Percentiles rank a stretch among this genome's conserved stretches.
Evolutionary conservation across 306 rosid species (phyloP).

Genomic region (Rubus parviflorus): DNA sequence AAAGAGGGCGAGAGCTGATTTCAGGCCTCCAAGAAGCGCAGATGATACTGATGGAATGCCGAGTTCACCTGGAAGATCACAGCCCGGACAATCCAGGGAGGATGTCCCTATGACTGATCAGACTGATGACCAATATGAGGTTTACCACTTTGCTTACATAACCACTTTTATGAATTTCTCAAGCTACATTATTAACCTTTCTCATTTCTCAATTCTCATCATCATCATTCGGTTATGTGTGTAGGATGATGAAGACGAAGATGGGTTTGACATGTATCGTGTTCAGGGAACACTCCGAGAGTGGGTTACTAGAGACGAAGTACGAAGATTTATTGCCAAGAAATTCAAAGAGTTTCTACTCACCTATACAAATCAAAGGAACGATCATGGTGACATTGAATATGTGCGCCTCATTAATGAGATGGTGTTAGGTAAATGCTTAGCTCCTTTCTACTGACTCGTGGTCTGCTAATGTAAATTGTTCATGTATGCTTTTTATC

Average conservation of each 20-base stretch:
- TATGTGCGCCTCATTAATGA: slow-evolving; percentile 84
- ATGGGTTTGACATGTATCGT: slow-evolving; percentile 80
- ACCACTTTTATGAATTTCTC: background rate
- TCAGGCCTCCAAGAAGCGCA: slow-evolving; percentile 60
- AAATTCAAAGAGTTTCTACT: slow-evolving; percentile 85
- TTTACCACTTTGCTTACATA: slow-evolving; percentile 7
- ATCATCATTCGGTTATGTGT: background rate
- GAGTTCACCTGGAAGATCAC: slow-evolving; percentile 92
- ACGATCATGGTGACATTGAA: slow-evolving; percentile 62
- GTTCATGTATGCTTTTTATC: background rate
- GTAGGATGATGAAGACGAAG: slow-evolving; percentile 78
- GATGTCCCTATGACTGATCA: slow-evolving; percentile 89
- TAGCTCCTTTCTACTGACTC: background rate
- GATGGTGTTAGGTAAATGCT: slow-evolving; percentile 84
- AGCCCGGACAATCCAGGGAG: slow-evolving; percentile 63
- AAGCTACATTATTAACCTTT: too few species aligned
- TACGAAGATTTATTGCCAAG: slow-evolving; percentile 86
- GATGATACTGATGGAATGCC: slow-evolving; percentile 77
- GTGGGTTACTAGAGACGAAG: slow-evolving; percentile 97
- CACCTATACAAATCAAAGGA: slow-evolving; percentile 70
- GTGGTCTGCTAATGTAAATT: background rate
- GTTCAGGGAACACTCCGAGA: slow-evolving; percentile 95
- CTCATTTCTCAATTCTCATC: slow-evolving; percentile 12
- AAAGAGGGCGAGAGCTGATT: slow-evolving; percentile 78
- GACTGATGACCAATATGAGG: slow-evolving; percentile 83